These are phyloP conservation scores for Jasminum sambac DNA, from an alignment of 257 asterid species.

Conservation along the genomic window DNA sequence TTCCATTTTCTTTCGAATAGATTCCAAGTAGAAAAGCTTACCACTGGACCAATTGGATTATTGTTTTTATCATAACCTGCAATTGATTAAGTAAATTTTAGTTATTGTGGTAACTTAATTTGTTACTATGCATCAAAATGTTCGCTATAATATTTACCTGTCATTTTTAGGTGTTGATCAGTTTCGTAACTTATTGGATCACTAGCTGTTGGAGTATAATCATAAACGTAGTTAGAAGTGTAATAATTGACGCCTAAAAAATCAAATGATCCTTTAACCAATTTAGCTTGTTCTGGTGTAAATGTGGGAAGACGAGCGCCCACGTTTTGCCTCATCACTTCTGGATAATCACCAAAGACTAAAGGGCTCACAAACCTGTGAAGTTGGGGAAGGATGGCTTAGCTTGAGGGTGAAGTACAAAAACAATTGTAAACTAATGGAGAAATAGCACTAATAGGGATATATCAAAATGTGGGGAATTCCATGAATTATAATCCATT, in stretches of 20 bases:
- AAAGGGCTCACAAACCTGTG: slow-evolving; percentile 25
- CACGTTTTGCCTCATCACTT: slow-evolving; percentile 7
- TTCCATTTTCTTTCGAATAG: too few relatives aligned
- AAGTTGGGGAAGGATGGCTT: background rate
- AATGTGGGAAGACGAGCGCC: slow-evolving; percentile 13
- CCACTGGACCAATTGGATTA: slow-evolving; percentile 17
- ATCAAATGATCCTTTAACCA: slow-evolving; percentile 12
- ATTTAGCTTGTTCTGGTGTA: background rate
- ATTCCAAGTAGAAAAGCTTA: background rate
- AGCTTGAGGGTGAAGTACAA: too few relatives aligned
- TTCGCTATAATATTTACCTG: background rate
- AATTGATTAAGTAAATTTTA: background rate
- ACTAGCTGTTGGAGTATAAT: background rate
- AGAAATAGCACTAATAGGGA: too few relatives aligned
- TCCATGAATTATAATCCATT: too few relatives aligned
- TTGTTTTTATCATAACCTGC: background rate
- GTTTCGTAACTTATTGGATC: background rate
- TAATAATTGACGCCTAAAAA: slow-evolving; percentile 17
- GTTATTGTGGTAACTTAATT: too few relatives aligned
- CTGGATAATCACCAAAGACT: slow-evolving; percentile 16
- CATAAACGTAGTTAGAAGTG: background rate
- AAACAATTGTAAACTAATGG: too few relatives aligned
- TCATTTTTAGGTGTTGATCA: background rate
- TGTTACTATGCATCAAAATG: too few relatives aligned
- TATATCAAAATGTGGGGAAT: too few relatives aligned